Evolutionary conservation across 1,284 basidiomycete genomes (phyloP), one percentile per base, ranked within the genome.

Genomic region (Clitocybe nebularis): DNA sequence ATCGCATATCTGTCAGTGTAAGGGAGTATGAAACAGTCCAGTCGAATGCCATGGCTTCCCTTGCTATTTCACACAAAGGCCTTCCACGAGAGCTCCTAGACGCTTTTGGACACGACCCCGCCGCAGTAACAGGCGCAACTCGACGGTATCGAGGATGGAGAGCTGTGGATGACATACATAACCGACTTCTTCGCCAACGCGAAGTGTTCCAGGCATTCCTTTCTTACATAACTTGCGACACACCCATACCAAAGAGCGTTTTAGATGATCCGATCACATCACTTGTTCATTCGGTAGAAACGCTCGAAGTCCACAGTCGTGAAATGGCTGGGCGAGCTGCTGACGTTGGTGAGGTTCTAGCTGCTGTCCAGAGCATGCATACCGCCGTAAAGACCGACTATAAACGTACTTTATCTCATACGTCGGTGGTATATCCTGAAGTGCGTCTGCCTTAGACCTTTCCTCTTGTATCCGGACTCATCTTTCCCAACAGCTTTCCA

Each of bases 351-450:
- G 65, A 69, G 19, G 57, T 69, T 24, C 58, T 86, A 28, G 60
- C 61, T 13, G 60, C 66, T 41, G 78, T 84, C 11, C 80, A 81
- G 55, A 55, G 61, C 8, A 55, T 74, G 8, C 83, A 86, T 51
- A 60, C 59, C 0, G 51, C 54, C 10, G 78, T 81, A 44, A 88
- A 88, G 62, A 60, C 64, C 13, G 74, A 76, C 39, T 87, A 84
- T 53, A 81, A 85, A 52, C 64, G 69, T n/a, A 73, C 83, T 1
- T 55, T 81, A 19, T 71, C 75, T n/a, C 72, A 82, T 52, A 84
- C 81, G 3, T 84, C 84, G n/a, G 69, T 75, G 17, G 72, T 82
- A 14, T 88, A 88, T 63, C 82, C 85, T 11, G 81, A 88, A 70
- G 84, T 85, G 58, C 34, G 63, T 56, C 14, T 26, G 24, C n/a